Base-by-base conservation (phyloP, 2,329 filamentous ascomycete genomes). In the Allantophomopsis lycopodina region DNA sequence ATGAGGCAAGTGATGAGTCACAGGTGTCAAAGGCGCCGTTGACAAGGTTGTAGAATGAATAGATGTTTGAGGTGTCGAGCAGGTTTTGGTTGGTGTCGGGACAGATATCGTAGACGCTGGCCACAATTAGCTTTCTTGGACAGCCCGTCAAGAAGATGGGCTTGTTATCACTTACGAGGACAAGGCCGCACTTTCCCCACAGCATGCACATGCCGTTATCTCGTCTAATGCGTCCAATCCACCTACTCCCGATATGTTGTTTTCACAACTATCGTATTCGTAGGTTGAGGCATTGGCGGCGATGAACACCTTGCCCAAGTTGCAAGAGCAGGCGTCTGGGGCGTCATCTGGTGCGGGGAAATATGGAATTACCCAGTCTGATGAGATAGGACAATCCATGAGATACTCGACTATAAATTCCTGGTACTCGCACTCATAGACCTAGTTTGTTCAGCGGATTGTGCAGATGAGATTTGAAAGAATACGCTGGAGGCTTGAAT, bases 371-470 rank as follows among this genome's bases (percentile, higher is more conserved):
- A 61, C 55, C 11, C 54, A 51, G 18, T 43, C 39, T 32, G 55
- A 55, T 16, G 43, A 42, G 14, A 49, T 50, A 17, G 54, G 50
- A 42, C 58, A 60, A 15, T 52, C 39, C 17, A 46, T 39, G 37
- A 60, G 50, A 42, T 60, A 61, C 39, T 55, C 46, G 20, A 58
- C 45, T 14, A 59, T 50, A 46, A 59, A 60, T 31, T 55, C 48
- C 44, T 61, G 58, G 40, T 61, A 61, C 46, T 60, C 56, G 46
- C 58, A 61, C 32, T 58, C 57, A 45, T 55, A 61, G 36, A 60
- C 57, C 53, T 55, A 18, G 15, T 4, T 20, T 20, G 18, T 20
- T 20, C 18, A 20, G 18, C 18, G n/a, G n/a, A 7, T 34, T 7
- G 8, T 14, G n/a, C 10, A 42, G 11, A 35, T 32, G n/a, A n/a